Evolutionary conservation across 164 flowering plant species (phyloP), one percentile per base, ranked within the genome.

Genomic region (Vitis cinerea): DNA sequence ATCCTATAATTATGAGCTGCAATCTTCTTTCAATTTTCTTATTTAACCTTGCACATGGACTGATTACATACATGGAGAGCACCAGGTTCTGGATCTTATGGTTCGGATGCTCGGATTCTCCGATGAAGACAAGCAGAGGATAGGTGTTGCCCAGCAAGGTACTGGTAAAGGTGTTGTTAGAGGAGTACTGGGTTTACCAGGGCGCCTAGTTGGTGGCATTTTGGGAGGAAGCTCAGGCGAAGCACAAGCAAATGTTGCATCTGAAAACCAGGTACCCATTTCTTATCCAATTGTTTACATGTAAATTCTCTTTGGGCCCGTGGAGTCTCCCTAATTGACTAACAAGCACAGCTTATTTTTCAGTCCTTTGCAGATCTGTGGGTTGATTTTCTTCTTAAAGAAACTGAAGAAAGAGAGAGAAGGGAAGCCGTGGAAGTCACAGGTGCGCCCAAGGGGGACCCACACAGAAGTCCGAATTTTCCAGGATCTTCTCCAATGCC

Each of bases 321-420:
- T 37, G 44, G 44, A 37, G 8, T 6, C 44, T 37, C 44, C 44
- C 44, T 0, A 37, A 37, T 37, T 37, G 7, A 37, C 44, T 16
- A 13, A 7, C 11, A 16, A 47, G 16, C 52, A 51, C 16, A 62
- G 51, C 61, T 54, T 62, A 10, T 47, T 56, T 79, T 76, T 12
- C 95, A 96, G 99, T 90, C 99, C 12, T 87, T 96, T 83, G 87
- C 97, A 77, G 98, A 96, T 87, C 72, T 93, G 23, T 96, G 99
- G 99, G 99, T 96, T 67, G 99, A 96, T 82, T 96, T 92, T 78
- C 97, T 96, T 74, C 95, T 96, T 77, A 93, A 88, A 67, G 99
- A 96, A 81, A 84, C 87, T 15, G 92, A 90, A 78, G 94, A 92
- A 76, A 85, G 93, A 71, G 98, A 88, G 71, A 89, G 75, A 69